Percentiles rank a stretch among this genome's conserved stretches.
Conservation (phyloP, 495 filamentous ascomycete genomes). For the Chaetomidium leptoderma region DNA sequence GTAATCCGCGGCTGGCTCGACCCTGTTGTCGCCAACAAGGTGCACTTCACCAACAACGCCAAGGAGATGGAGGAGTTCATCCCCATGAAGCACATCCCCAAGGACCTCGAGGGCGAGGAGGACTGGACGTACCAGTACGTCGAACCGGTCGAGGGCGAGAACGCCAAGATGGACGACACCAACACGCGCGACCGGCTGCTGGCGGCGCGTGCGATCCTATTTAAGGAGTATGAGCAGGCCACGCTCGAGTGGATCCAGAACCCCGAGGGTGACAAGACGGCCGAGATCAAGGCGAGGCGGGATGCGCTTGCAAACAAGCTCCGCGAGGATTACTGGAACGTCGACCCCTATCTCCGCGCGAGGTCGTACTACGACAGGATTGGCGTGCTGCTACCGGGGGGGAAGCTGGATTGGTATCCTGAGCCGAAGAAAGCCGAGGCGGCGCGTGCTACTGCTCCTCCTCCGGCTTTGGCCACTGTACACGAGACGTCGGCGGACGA, state of each 20-base stretch:
- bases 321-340: slow-evolving; percentile 73
- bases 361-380: slow-evolving; percentile 70
- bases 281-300: slow-evolving; percentile 43
- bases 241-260: slow-evolving; percentile 66
- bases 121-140: slow-evolving; percentile 76
- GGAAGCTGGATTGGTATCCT: slow-evolving; percentile 66
- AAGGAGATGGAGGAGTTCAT: slow-evolving; percentile 79
- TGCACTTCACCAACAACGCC: slow-evolving; percentile 85
- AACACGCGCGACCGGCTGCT: slow-evolving; percentile 57
- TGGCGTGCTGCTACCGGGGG: slow-evolving; percentile 61
- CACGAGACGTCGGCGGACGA: slow-evolving; percentile 49
- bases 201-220: slow-evolving; percentile 54
- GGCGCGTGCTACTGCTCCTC: slow-evolving; percentile 19
- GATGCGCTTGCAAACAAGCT: slow-evolving; percentile 55
- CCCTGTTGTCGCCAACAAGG: slow-evolving; percentile 89
- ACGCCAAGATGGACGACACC: slow-evolving; percentile 63
- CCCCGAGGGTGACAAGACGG: slow-evolving; percentile 25
- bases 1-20: slow-evolving; percentile 96
- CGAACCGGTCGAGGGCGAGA: slow-evolving; percentile 70
- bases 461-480: slow-evolving; percentile 20
- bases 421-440: slow-evolving; percentile 29
- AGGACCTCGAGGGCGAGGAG: slow-evolving; percentile 78
- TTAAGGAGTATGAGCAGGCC: slow-evolving; percentile 63
- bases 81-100: slow-evolving; percentile 61
- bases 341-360: slow-evolving; percentile 73